Evolutionary conservation across 106 monocot genomes (phyloP), one percentile per base, ranked within the genome.

Genomic region (Hemerocallis citrina): DNA sequence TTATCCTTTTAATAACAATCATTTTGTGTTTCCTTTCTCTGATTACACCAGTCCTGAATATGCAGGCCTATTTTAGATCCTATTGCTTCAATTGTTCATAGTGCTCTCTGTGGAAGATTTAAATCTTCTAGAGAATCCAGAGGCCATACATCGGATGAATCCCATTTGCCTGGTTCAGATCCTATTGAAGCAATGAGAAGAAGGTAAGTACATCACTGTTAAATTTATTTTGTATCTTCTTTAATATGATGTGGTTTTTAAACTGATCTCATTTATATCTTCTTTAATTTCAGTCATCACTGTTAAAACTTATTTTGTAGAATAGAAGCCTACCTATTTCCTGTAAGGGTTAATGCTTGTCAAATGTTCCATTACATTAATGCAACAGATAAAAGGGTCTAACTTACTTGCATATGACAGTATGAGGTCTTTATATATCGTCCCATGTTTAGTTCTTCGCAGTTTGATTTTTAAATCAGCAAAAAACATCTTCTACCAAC

Each of bases 151-250:
- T 37, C 74, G 57, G 83, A 74, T 56, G 83, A 57, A 11, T 41
- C 80, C 28, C 86, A 80, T 19, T 80, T 95, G 60, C 94, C 94
- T 62, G 94, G 94, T 66, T 95, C 89, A 52, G 94, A 86, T 81
- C 75, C 89, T 54, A 79, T 89, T 65, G 94, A 95, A 36, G 83
- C 94, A 71, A 67, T 83, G 36, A 79, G 94, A 65, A 77, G 94
- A 72, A 80, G 94, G 94, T 89, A 75, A n/a, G n/a, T 67, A n/a
- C n/a, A n/a, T n/a, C n/a, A n/a, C n/a, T n/a, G n/a, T n/a, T n/a
- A n/a, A n/a, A n/a, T n/a, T 68, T 67, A 11, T 47, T 58, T 34
- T 6, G 66, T 36, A 13, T 7, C 14, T 51, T 41, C 16, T 4
- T 7, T 2, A 62, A 62, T 6, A 17, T 29, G 5, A 27, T 39